A percentile compares a stretch with the other conserved stretches of the same genome.
Evolutionary conservation across 2,329 filamentous ascomycete species (phyloP).

Genomic region (Aureobasidium sp.): DNA sequence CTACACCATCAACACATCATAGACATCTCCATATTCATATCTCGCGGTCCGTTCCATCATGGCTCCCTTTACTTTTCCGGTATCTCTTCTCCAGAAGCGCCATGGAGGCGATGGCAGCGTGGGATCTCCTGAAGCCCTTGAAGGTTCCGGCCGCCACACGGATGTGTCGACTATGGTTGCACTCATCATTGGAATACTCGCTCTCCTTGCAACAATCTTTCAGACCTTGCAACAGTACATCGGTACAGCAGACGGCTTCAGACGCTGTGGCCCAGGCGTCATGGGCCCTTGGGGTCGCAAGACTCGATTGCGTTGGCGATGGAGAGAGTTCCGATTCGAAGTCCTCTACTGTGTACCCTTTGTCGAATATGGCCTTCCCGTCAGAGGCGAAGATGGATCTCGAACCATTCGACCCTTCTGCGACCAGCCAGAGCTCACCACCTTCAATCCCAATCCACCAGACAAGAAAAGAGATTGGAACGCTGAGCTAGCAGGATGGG

Average conservation of each 20-base stretch:
- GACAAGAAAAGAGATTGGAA: slow-evolving; percentile 7
- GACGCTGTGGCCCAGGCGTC: neutral
- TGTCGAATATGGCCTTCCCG: neutral
- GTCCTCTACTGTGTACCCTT: slow-evolving; percentile 2
- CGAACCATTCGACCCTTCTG: neutral
- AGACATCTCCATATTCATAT: neutral
- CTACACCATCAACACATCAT: neutral
- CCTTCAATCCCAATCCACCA: slow-evolving; percentile 6
- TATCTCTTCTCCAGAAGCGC: neutral
- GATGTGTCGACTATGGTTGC: neutral
- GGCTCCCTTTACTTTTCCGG: neutral
- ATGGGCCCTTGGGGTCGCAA: slow-evolving; percentile 7
- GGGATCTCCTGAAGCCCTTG: neutral
- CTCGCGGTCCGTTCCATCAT: neutral
- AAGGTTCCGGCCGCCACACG: neutral
- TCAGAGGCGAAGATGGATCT: neutral
- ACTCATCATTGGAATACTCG: neutral
- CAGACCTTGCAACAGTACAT: slow-evolving; percentile 6
- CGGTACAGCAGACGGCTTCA: slow-evolving; percentile 2
- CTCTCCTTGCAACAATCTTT: neutral
- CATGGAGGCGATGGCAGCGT: neutral
- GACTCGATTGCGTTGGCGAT: slow-evolving; percentile 2
- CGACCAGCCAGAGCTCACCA: slow-evolving; percentile 4
- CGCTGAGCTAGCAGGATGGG: slow-evolving; percentile 6
- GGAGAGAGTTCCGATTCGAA: slow-evolving; percentile 10